Conservation (phyloP, 306 rosid species). For the Trifolium dubium region DNA sequence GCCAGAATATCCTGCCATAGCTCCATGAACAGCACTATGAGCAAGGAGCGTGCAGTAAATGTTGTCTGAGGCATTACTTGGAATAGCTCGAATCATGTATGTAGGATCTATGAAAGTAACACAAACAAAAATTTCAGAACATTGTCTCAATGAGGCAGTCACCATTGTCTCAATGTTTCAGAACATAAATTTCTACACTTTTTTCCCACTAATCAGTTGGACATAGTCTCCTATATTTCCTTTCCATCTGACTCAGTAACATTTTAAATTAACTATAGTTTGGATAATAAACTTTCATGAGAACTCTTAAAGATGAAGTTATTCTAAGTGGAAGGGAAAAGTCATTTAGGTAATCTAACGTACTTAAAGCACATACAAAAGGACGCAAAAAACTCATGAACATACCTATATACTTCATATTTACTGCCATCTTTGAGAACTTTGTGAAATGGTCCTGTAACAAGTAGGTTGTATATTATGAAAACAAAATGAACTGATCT, state of each 20-base stretch:
- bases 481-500: conserved; percentile 25
- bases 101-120: conserved; percentile 79
- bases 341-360: background rate
- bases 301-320: conserved; percentile 17
- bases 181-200: conserved; percentile 9
- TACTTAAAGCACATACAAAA: background rate
- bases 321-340: conserved; percentile 8
- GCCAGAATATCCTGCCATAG: conserved; percentile 96
- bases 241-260: conserved; percentile 16
- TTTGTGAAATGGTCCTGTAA: conserved; percentile 74
- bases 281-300: background rate
- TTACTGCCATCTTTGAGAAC: conserved; percentile 64
- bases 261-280: conserved; percentile 6
- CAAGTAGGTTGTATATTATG: conserved; percentile 27
- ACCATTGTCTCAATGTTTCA: background rate
- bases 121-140: background rate
- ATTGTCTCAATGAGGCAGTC: background rate
- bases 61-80: conserved; percentile 96
- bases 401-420: conserved; percentile 94
- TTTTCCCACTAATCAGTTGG: background rate
- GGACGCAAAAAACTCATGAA: background rate
- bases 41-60: conserved; percentile 97
- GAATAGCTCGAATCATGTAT: conserved; percentile 96
- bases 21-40: conserved; percentile 93
- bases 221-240: background rate